Percentiles rank a stretch among this genome's conserved stretches.
Evolutionary conservation across 352 stramenopile species (phyloP).

Genomic region (Globisporangium abappressorium): DNA sequence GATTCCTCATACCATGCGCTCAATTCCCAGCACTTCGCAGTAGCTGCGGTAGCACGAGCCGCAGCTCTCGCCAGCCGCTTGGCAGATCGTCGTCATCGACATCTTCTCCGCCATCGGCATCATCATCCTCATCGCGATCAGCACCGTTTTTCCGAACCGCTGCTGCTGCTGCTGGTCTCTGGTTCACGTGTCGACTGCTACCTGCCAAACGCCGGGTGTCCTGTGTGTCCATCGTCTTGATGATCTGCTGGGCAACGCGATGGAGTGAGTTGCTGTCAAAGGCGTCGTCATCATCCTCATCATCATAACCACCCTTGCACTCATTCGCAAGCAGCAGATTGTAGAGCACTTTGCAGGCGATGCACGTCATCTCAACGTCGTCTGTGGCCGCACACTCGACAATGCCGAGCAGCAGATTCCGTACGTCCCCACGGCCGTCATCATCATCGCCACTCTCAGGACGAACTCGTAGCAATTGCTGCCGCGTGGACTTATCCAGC

Average conservation of each 20-base stretch:
- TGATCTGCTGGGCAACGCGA: slow-evolving; percentile 28
- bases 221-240: slow-evolving; percentile 20
- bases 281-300: neutral
- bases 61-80: slow-evolving; percentile 31
- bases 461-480: slow-evolving; percentile 29
- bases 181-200: neutral
- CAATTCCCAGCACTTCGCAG: slow-evolving; percentile 24
- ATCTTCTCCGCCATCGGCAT: slow-evolving; percentile 15
- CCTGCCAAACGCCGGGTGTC: neutral
- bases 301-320: neutral
- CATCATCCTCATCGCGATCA: neutral
- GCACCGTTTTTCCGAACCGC: neutral
- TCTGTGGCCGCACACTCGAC: slow-evolving; percentile 56
- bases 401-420: slow-evolving; percentile 40
- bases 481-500: slow-evolving; percentile 40
- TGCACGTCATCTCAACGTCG: slow-evolving; percentile 69
- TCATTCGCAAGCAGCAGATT: slow-evolving; percentile 62
- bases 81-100: slow-evolving; percentile 14
- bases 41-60: slow-evolving; percentile 45
- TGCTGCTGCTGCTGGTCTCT: neutral
- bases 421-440: slow-evolving; percentile 32
- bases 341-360: slow-evolving; percentile 82
- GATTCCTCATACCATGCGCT: neutral
- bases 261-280: slow-evolving; percentile 22
- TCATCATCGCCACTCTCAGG: slow-evolving; percentile 16